Base-by-base conservation (phyloP, 441 rosid genomes). In the Breynia disticha region DNA sequence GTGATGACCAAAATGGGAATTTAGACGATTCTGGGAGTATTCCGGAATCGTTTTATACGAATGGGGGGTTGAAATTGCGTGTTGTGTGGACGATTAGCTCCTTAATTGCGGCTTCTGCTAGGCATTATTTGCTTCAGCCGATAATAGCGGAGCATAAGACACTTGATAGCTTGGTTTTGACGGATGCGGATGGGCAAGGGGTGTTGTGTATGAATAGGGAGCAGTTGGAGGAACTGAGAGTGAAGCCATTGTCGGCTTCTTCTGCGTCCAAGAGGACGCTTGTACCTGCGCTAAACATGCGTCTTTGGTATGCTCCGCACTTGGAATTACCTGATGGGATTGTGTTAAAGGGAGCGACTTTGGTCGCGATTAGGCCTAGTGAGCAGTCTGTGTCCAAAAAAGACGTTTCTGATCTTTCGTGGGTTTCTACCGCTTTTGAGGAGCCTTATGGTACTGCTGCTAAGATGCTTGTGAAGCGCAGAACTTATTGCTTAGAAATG, bases 31-130 rank as follows among this genome's bases (percentile, higher is more conserved):
- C 74, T 63, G 96, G 89, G 28, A 83, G 77, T 69, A 91, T 91
- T 55, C 98, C 98, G 0, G 96, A 91, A 48, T 86, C 96, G 18
- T 87, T 90, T 55, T 85, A 87, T 72, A 88, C 96, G 0, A 87
- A 91, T 48, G 98, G 98, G 5, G 94, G 91, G 9, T 77, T 91
- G 75, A 91, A 88, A 70, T 71, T 84, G 54, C 67, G 98, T 14
- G 98, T 91, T 5, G 95, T 91, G 18, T 91, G 98, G 98, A 87
- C 98, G 11, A 91, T 86, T 16, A 85, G 95, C 63, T 88, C 98
- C 0, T 58, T 91, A 59, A 84, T 91, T 19, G 97, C 97, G 0
- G 97, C 98, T 0, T 88, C 97, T 0, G 91, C 97, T 4, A 77
- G 97, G 70, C 98, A 91, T 70, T 86, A 83, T 55, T 72, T 91